A percentile compares a stretch with the other conserved stretches of the same genome.
Evolutionary conservation across 257 asterid species (phyloP).

Genomic region (Scutellaria minor): DNA sequence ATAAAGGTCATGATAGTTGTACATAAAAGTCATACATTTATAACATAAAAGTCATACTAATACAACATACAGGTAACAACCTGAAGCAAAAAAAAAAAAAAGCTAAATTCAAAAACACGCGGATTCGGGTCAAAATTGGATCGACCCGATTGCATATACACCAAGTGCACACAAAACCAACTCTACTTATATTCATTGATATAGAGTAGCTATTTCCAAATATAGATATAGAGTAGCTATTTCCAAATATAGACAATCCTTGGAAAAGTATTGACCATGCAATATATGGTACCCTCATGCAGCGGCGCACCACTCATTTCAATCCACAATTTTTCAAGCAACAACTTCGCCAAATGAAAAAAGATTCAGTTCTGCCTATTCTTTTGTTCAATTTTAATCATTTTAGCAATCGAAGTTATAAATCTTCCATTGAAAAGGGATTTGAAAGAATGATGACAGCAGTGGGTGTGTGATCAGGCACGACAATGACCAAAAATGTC

Average conservation of each 20-base stretch:
- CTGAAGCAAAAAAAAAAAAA: no score
- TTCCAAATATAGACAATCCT: slow-evolving; percentile 32
- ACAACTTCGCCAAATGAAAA: neutral
- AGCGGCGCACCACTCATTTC: slow-evolving; percentile 51
- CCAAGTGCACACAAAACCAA: no score
- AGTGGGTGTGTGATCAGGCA: neutral
- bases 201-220: no score
- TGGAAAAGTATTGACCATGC: slow-evolving; percentile 38
- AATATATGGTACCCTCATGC: slow-evolving; percentile 40
- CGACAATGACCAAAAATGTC: neutral
- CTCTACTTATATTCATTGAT: no score
- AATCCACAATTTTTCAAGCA: slow-evolving; percentile 17
- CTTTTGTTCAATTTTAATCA: slow-evolving; percentile 20
- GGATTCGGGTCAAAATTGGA: no score
- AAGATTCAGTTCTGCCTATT: neutral
- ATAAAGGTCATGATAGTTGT: no score
- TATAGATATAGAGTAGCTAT: neutral
- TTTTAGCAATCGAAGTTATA: neutral
- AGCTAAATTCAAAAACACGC: no score
- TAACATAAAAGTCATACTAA: no score
- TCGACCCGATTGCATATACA: no score
- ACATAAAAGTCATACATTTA: no score
- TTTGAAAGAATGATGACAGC: neutral
- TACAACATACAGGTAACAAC: no score
- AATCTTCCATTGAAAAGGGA: neutral